phyloP scores from a whole-genome alignment of 371 early-diverging fungal genomes.

The Zopfochytrium polystomum region DNA sequence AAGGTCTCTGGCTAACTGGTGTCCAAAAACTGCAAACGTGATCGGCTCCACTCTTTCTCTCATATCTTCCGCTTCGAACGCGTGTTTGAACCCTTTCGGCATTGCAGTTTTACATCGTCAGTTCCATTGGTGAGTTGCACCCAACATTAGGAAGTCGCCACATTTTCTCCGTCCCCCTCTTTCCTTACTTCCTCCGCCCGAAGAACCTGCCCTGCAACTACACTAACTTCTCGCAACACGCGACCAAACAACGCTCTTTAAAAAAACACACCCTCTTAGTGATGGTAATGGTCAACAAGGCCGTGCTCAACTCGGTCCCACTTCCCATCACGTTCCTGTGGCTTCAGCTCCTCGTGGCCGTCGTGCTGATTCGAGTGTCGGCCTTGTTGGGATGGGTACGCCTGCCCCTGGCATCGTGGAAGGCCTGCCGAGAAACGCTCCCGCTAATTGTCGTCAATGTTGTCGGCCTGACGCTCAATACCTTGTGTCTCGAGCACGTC shows the following conservation, averaged over 20 bases:
- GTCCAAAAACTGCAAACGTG: too few species aligned
- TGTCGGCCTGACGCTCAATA: slow-evolving; percentile 54
- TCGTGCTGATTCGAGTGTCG: slow-evolving; percentile 37
- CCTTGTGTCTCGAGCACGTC: slow-evolving; percentile 53
- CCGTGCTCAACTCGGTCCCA: slow-evolving; percentile 21
- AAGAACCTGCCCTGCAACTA: neutral
- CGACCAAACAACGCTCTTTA: too few species aligned
- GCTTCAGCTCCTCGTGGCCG: slow-evolving; percentile 52
- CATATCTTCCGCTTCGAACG: too few species aligned
- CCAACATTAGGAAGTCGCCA: neutral
- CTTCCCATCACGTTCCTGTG: slow-evolving; percentile 52
- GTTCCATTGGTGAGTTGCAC: slow-evolving; percentile 37
- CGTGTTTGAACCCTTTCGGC: too few species aligned
- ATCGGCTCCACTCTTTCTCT: too few species aligned
- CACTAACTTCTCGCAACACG: neutral
- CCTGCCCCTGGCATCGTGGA: slow-evolving; percentile 35
- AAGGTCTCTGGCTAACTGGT: too few species aligned
- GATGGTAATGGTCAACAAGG: slow-evolving; percentile 58
- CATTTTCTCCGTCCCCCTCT: neutral
- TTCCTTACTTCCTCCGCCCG: neutral
- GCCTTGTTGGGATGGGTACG: slow-evolving; percentile 30
- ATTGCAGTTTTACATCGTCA: slow-evolving; percentile 54
- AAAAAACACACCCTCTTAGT: slow-evolving; percentile 16
- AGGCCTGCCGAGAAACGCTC: slow-evolving; percentile 26
- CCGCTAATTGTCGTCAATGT: slow-evolving; percentile 53